Base-by-base conservation (phyloP, 768 basidiomycete species). In the Candolleomyces eurysporus region DNA sequence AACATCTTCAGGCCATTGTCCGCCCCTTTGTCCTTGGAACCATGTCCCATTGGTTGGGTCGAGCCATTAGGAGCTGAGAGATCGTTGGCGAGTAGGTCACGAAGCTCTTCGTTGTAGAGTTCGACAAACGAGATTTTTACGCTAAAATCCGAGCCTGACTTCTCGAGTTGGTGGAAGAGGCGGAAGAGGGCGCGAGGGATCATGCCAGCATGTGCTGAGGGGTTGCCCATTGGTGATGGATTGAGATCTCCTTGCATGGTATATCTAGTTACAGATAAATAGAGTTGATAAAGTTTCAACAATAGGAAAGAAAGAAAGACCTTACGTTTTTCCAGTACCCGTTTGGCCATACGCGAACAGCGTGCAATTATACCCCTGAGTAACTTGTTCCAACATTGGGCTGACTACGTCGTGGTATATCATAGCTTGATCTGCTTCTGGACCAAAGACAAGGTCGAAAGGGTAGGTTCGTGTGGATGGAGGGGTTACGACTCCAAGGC, bases 341-440 rank as follows among this genome's bases (percentile, higher is more conserved):
- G 97, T 98, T 73, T 98, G 97, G 2, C 97, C 97, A 71, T 99
- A 99, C 4, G 96, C 96, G 75, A 98, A 98, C 21, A 99, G 79
- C 0, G 94, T 96, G 71, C 96, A 98, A 70, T 98, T 98, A 79
- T 97, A 99, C 5, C 97, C 97, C 73, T 84, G 79, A 43, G 98
- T 75, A n/a, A 98, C 96, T 71, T 99, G 92, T 51, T 93, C 88
- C 55, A 99, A 79, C 84, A 98, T 91, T 0, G 94, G 94, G 64
- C 84, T 84, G 46, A 98, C 96, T 45, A 98, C 96, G 57, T 97
- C 91, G 59, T 93, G 86, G 72, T 96, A 99, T 11, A 99, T 84
- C 83, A 93, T 84, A 21, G 91, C 87, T 71, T 99, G 97, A 71
- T 96, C 94, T 22, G 96, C 96, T 72, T 97, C 95, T 19, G 96